Evolutionary conservation across 345 rosid genomes (phyloP).

Genomic region (Rubroshorea leprosula): DNA sequence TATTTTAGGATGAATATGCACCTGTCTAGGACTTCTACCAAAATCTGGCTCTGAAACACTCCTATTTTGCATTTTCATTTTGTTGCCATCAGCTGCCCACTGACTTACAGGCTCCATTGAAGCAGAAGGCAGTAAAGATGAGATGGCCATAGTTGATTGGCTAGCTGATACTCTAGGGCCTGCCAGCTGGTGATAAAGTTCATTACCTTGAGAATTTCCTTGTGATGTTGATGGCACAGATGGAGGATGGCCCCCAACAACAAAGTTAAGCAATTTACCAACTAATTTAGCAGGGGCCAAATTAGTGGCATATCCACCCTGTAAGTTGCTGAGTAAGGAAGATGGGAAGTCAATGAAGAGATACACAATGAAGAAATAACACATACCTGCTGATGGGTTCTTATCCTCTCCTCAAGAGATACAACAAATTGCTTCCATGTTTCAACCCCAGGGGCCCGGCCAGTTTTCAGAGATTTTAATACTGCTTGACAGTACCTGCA

Average conservation of each 20-base stretch:
- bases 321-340: constrained; percentile 18
- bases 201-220: constrained; percentile 35
- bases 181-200: constrained; percentile 31
- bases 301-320: constrained; percentile 76
- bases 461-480: constrained; percentile 58
- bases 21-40: constrained; percentile 79
- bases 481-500: constrained; percentile 76
- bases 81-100: constrained; percentile 53
- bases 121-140: constrained; percentile 63
- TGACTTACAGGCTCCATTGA: constrained; percentile 72
- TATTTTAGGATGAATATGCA: constrained; percentile 16
- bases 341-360: constrained; percentile 1
- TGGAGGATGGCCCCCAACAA: constrained; percentile 78
- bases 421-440: constrained; percentile 50
- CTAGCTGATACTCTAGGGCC: constrained; percentile 55
- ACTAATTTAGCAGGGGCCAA: constrained; percentile 70
- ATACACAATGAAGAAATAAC: neutral
- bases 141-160: constrained; percentile 74
- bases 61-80: constrained; percentile 57
- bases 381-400: constrained; percentile 67
- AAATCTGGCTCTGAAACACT: constrained; percentile 85
- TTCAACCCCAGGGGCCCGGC: constrained; percentile 65
- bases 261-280: constrained; percentile 72
- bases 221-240: constrained; percentile 41
- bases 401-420: constrained; percentile 71